A percentile compares a stretch with the other conserved stretches of the same genome.
Evolutionary conservation across 345 rosid genomes (phyloP).

Genomic region (Trapa bicornis): DNA sequence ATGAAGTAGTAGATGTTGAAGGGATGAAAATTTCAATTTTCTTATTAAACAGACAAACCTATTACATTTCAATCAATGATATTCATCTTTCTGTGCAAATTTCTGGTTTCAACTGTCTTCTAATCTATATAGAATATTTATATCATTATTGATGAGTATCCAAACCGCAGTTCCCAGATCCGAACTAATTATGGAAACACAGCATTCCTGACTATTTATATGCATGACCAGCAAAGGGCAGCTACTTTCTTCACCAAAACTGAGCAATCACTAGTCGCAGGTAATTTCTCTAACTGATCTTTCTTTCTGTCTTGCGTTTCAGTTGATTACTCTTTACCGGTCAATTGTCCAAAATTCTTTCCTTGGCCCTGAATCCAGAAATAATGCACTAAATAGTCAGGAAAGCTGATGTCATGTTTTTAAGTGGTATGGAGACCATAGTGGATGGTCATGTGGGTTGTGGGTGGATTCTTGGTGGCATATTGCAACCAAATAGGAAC

Average conservation of each 20-base stretch:
- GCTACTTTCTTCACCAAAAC: neutral
- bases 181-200: neutral
- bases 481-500: too few species aligned
- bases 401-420: neutral
- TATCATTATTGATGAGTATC: neutral
- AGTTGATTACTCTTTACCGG: neutral
- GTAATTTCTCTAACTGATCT: neutral
- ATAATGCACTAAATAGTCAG: neutral
- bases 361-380: neutral
- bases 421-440: neutral
- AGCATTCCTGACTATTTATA: neutral
- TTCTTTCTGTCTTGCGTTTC: neutral
- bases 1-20: slow-evolving; percentile 25
- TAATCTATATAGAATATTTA: neutral
- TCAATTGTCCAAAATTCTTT: too few species aligned
- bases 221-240: neutral
- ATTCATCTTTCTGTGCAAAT: neutral
- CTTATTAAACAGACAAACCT: slow-evolving; percentile 5
- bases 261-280: neutral
- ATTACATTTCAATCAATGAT: slow-evolving; percentile 4
- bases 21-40: neutral
- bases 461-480: slow-evolving; percentile 4
- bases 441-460: too few species aligned
- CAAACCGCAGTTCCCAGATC: neutral
- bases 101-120: neutral